A percentile compares a stretch with the other conserved stretches of the same genome.
These are phyloP conservation scores for Hypoxylon sp. DNA, from an alignment of 2,329 filamentous ascomycete species.

Conservation along the genomic window DNA sequence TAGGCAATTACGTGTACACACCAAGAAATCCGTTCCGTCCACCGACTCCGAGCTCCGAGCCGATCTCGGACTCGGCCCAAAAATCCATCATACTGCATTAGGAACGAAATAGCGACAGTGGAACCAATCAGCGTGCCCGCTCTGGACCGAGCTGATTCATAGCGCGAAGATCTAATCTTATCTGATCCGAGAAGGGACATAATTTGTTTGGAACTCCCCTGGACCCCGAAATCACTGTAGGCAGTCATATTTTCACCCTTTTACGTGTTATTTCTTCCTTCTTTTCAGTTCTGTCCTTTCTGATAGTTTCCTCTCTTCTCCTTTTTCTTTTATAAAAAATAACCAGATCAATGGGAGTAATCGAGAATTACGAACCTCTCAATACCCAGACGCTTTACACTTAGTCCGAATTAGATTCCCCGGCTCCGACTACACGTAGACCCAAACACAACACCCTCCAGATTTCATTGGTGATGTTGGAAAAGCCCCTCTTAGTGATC, in stretches of 20 bases:
- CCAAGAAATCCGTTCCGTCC: slow-evolving; percentile 30
- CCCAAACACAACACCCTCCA: background rate
- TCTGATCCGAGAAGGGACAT: slow-evolving; percentile 45
- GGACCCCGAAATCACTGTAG: background rate
- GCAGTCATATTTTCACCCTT: slow-evolving; percentile 9
- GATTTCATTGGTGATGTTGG: slow-evolving; percentile 33
- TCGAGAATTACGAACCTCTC: background rate
- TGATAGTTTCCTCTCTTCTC: background rate
- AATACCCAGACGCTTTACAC: background rate
- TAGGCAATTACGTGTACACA: too few species aligned
- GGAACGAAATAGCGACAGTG: slow-evolving; percentile 14
- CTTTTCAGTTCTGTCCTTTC: background rate
- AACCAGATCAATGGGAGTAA: background rate
- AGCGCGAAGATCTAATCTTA: slow-evolving; percentile 49
- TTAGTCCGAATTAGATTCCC: slow-evolving; percentile 21
- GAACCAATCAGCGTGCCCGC: slow-evolving; percentile 28
- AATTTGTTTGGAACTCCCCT: slow-evolving; percentile 8
- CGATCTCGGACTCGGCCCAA: slow-evolving; percentile 46
- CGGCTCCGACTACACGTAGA: slow-evolving; percentile 6
- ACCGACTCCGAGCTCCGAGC: slow-evolving; percentile 42
- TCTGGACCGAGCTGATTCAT: slow-evolving; percentile 22
- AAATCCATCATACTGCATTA: slow-evolving; percentile 5
- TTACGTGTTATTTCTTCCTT: background rate
- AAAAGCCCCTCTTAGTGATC: slow-evolving; percentile 41
- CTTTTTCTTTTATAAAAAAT: background rate